Conservation (phyloP, 2,329 filamentous ascomycete genomes). For the Colletotrichum sp. region DNA sequence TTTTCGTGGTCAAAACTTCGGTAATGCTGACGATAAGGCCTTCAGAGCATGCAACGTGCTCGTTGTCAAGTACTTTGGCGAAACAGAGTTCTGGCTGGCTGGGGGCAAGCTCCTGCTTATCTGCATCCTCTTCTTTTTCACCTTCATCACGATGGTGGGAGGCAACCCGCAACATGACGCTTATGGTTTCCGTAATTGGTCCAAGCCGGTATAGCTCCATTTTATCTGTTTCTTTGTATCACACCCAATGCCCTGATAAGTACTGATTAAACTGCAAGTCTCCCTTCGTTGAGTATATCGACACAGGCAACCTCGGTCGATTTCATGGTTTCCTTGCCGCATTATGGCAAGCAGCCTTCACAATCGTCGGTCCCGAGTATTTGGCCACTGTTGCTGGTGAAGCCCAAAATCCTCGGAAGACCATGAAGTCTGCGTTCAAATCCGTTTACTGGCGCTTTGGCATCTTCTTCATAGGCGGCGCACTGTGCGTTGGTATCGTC, state of each 20-base stretch:
- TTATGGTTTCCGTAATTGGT: constrained; percentile 75
- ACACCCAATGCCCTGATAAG: neutral
- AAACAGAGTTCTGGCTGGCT: constrained; percentile 74
- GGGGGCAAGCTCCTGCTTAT: constrained; percentile 65
- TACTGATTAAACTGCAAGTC: neutral
- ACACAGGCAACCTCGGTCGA: constrained; percentile 64
- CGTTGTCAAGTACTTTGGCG: constrained; percentile 66
- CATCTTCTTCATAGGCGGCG: constrained; percentile 73
- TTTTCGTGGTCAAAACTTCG: neutral
- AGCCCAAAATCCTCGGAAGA: constrained; percentile 65
- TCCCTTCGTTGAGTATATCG: constrained; percentile 54
- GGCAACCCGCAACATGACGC: constrained; percentile 62
- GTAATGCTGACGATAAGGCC: neutral
- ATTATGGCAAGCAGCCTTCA: constrained; percentile 68
- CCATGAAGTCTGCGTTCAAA: constrained; percentile 74
- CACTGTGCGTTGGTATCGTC: constrained; percentile 69
- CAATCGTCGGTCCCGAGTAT: constrained; percentile 71
- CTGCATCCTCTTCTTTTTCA: constrained; percentile 65
- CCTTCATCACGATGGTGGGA: constrained; percentile 66
- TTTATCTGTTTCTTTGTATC: neutral
- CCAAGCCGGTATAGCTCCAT: neutral
- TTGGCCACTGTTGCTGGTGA: constrained; percentile 74
- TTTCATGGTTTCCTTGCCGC: constrained; percentile 75
- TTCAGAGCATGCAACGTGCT: neutral
- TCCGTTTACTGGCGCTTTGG: constrained; percentile 76